Conservation (phyloP, 805 yeast species). For the Blastobotrys peoriensis region DNA sequence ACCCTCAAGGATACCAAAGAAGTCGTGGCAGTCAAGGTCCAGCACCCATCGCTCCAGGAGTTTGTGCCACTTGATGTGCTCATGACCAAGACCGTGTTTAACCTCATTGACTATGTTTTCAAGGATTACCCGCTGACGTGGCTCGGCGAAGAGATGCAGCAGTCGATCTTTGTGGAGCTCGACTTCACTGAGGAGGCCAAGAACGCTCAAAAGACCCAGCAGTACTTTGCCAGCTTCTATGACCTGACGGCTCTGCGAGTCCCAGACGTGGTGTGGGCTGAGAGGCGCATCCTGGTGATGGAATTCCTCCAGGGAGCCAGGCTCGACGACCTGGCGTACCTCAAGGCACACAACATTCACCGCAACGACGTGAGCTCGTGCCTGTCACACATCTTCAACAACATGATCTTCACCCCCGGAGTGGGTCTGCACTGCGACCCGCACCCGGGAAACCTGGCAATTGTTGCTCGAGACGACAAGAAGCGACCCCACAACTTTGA, state of each 20-base stretch:
- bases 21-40: constrained; percentile 88
- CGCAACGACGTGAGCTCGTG: constrained; percentile 78
- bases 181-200: constrained; percentile 82
- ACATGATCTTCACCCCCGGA: constrained; percentile 90
- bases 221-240: constrained; percentile 54
- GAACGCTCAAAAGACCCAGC: constrained; percentile 66
- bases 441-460: constrained; percentile 94
- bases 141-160: constrained; percentile 91
- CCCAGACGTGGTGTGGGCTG: constrained; percentile 64
- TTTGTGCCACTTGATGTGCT: constrained; percentile 88
- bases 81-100: constrained; percentile 71
- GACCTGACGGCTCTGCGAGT: constrained; percentile 68
- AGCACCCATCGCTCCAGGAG: constrained; percentile 80
- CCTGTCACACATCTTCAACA: constrained; percentile 83
- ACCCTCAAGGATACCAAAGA: constrained; percentile 50
- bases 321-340: constrained; percentile 64
- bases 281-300: constrained; percentile 74
- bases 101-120: constrained; percentile 66
- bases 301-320: constrained; percentile 79
- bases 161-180: constrained; percentile 82
- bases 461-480: constrained; percentile 37
- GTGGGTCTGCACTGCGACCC: constrained; percentile 97
- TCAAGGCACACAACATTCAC: constrained; percentile 59
- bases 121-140: constrained; percentile 93
- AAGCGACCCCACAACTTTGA: constrained; percentile 69